A percentile compares a stretch with the other conserved stretches of the same genome.
Conservation (phyloP, 2,329 filamentous ascomycete genomes). For the Trichoderma lentiforme region DNA sequence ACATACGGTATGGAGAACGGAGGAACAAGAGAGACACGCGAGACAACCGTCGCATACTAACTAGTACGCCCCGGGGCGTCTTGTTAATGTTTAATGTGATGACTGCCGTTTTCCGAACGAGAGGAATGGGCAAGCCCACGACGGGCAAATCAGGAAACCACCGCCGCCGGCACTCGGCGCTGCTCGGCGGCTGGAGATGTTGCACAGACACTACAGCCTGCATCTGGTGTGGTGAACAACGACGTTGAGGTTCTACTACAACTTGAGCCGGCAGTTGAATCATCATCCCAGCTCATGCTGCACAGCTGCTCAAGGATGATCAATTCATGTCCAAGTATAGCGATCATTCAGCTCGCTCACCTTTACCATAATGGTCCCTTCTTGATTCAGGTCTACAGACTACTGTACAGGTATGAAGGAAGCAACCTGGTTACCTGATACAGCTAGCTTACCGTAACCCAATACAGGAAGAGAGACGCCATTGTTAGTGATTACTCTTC, state of each 20-base stretch:
- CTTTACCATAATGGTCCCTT: not conserved
- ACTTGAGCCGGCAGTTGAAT: not conserved
- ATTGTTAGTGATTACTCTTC: constrained; percentile 3
- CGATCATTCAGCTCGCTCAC: not conserved
- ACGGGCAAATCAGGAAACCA: not conserved
- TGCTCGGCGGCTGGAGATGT: not conserved
- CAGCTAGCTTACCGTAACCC: not conserved
- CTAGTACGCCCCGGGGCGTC: not conserved
- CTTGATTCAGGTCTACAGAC: not conserved
- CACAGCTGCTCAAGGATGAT: not conserved
- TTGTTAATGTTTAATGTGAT: not conserved
- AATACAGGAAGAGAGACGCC: not conserved
- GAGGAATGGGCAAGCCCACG: not conserved
- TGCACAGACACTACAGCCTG: not conserved
- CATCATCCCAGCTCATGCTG: not conserved
- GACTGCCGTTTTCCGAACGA: not conserved
- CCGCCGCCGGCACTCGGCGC: constrained; percentile 8
- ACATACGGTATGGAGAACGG: not conserved
- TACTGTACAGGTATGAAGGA: not conserved
- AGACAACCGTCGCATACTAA: not conserved
- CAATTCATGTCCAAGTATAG: not conserved
- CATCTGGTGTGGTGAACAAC: not conserved
- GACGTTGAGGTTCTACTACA: not conserved
- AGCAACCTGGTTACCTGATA: not conserved
- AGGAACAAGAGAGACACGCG: not conserved